Evolutionary conservation across 352 stramenopile species (phyloP).

Genomic region (Globisporangium viniferum): DNA sequence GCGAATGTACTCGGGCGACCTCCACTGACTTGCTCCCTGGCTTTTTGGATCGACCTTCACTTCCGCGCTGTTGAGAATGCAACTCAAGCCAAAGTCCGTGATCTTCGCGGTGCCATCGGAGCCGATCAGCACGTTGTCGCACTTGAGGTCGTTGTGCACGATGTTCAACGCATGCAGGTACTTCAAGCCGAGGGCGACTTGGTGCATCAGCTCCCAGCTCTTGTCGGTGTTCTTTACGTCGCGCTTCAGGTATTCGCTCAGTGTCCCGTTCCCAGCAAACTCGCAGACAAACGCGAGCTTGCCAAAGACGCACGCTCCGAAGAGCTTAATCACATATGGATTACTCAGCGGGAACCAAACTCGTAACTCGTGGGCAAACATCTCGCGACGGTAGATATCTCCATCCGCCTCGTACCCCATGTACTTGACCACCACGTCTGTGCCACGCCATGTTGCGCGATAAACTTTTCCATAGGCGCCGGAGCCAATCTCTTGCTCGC

Average conservation of each 20-base stretch:
- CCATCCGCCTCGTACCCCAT: not conserved
- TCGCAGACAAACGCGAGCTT: conserved; percentile 20
- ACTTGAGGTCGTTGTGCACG: conserved; percentile 11
- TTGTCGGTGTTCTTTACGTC: too few relatives aligned
- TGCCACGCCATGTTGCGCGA: not conserved
- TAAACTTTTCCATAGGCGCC: not conserved
- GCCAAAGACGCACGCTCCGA: conserved; percentile 22
- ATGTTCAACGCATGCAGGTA: not conserved
- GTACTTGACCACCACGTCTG: not conserved
- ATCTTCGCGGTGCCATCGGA: not conserved
- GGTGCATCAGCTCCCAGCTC: not conserved
- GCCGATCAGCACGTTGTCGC: conserved; percentile 3
- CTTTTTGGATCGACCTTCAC: not conserved
- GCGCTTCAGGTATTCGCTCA: not conserved
- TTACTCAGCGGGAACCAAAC: conserved; percentile 21
- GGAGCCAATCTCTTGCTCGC: not conserved
- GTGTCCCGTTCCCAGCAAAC: conserved; percentile 1
- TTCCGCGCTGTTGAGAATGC: conserved; percentile 8
- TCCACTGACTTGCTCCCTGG: not conserved
- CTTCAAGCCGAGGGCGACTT: not conserved
- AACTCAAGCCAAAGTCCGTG: conserved; percentile 10
- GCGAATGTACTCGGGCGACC: not conserved
- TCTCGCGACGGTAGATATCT: not conserved
- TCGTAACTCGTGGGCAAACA: conserved; percentile 16
- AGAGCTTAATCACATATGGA: conserved; percentile 20